A percentile compares a stretch with the other conserved stretches of the same genome.
phyloP scores from a whole-genome alignment of 2,329 filamentous ascomycete genomes.

The Coniochaeta ligniaria region DNA sequence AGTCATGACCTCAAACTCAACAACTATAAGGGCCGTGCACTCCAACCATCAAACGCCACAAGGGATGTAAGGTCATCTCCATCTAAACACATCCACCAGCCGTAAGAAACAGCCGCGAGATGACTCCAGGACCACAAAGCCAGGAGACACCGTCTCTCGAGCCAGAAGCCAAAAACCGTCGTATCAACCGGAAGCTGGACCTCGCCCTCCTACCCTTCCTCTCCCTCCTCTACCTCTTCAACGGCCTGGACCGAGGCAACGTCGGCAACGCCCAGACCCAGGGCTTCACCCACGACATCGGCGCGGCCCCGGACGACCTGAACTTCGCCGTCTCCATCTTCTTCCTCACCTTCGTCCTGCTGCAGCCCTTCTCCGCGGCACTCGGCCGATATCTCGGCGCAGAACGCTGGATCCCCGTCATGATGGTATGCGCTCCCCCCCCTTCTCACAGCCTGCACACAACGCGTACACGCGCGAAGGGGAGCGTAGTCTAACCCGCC shows the following conservation, averaged over 20 bases:
- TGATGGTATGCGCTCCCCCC: conserved; percentile 43
- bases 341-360: conserved; percentile 50
- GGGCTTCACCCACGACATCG: conserved; percentile 46
- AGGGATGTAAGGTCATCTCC: too few relatives aligned
- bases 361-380: conserved; percentile 47
- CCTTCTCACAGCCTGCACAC: too few relatives aligned
- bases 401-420: conserved; percentile 46
- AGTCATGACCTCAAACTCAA: background rate
- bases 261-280: conserved; percentile 32
- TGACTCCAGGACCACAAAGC: background rate
- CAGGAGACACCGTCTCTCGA: background rate
- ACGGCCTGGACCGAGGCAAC: conserved; percentile 31
- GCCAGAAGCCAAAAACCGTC: conserved; percentile 3
- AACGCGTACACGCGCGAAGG: too few relatives aligned
- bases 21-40: background rate
- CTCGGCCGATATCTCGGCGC: conserved; percentile 33
- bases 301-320: conserved; percentile 40
- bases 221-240: conserved; percentile 31
- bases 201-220: conserved; percentile 27
- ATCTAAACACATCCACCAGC: background rate
- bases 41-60: background rate
- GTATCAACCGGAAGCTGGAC: conserved; percentile 28
- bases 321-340: conserved; percentile 50
- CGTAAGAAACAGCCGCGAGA: background rate
- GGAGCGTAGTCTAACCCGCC: background rate